Evolutionary conservation across 345 rosid species (phyloP), one percentile per base, ranked within the genome.

Genomic region (Salix dunnii): DNA sequence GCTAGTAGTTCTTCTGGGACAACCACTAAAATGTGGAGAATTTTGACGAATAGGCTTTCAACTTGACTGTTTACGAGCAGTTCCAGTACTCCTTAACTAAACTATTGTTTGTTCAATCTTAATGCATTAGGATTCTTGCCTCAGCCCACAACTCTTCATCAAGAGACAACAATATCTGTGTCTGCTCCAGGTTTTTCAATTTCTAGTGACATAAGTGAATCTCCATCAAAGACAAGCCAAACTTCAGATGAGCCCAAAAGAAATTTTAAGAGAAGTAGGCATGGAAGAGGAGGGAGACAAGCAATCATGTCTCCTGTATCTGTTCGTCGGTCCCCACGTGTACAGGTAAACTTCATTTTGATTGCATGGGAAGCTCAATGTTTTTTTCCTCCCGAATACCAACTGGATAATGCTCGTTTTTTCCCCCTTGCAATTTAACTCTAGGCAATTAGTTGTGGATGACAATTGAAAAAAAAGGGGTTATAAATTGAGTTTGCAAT

Each of bases 151-250:
- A 75, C 79, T 72, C 77, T 81, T 79, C 83, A 67, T 66, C 97
- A 92, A 79, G 92, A 87, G 68, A 78, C 89, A 46, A 74, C 85
- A 68, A 71, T 91, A 69, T 85, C 92, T 76, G 68, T 78, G 67
- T 92, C 93, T 77, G 97, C 92, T 74, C 97, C 97, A 58, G 83
- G 55, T 73, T 35, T 78, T 30, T 89, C 99, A 76, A 75, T 81
- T 76, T 86, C 92, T 67, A 86, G 87, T 64, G 90, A 88, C 28
- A 79, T 73, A 79, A 86, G 83, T 79, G 94, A 84, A 78, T 83
- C 89, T 82, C 83, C 93, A 67, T 77, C 73, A 40, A 85, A 73
- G 82, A 84, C 73, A 79, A 79, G 81, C 76, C 73, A 82, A 62
- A 75, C 82, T 78, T 75, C 77, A 73, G 13, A 40, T 43, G 70